A percentile compares a stretch with the other conserved stretches of the same genome.
phyloP scores from a whole-genome alignment of 1,284 basidiomycete genomes.

The Limonomyces culmigenus region DNA sequence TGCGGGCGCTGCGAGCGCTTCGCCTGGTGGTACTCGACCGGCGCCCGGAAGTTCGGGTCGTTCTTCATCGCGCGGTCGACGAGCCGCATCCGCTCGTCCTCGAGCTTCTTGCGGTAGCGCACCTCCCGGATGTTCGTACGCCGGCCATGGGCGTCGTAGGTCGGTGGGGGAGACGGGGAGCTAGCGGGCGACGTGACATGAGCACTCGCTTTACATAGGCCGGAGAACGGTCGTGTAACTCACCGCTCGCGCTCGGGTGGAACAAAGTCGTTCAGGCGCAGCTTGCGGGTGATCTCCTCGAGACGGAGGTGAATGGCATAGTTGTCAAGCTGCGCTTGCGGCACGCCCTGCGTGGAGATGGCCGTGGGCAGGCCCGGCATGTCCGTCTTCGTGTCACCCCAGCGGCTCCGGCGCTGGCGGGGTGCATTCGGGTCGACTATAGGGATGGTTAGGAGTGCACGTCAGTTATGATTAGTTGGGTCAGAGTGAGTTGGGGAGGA shows the following conservation, averaged over 20 bases:
- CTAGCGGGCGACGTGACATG: conserved; percentile 24
- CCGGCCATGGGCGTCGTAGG: conserved; percentile 92
- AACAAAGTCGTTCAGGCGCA: conserved; percentile 86
- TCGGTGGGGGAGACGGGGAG: conserved; percentile 92
- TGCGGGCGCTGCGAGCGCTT: conserved; percentile 82
- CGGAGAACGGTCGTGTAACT: conserved; percentile 7
- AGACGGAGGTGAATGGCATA: conserved; percentile 89
- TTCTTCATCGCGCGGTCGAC: conserved; percentile 95
- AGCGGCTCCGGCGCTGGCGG: conserved; percentile 86
- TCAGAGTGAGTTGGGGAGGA: conserved; percentile 23
- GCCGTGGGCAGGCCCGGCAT: conserved; percentile 84
- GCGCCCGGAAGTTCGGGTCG: conserved; percentile 93
- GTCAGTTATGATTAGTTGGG: conserved; percentile 42
- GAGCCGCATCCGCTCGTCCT: conserved; percentile 88
- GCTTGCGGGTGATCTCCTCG: conserved; percentile 94
- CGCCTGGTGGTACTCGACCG: conserved; percentile 89
- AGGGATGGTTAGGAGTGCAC: conserved; percentile 15
- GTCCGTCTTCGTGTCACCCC: conserved; percentile 83
- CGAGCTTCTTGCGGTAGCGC: conserved; percentile 93
- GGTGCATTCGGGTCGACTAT: conserved; percentile 66
- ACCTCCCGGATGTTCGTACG: conserved; percentile 97
- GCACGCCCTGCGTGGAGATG: conserved; percentile 81
- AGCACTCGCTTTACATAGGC: conserved; percentile 12
- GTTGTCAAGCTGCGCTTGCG: conserved; percentile 85
- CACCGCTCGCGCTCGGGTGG: conserved; percentile 90